Evolutionary conservation across 345 rosid species (phyloP), one percentile per base, ranked within the genome.

Genomic region (Linum lewisii): DNA sequence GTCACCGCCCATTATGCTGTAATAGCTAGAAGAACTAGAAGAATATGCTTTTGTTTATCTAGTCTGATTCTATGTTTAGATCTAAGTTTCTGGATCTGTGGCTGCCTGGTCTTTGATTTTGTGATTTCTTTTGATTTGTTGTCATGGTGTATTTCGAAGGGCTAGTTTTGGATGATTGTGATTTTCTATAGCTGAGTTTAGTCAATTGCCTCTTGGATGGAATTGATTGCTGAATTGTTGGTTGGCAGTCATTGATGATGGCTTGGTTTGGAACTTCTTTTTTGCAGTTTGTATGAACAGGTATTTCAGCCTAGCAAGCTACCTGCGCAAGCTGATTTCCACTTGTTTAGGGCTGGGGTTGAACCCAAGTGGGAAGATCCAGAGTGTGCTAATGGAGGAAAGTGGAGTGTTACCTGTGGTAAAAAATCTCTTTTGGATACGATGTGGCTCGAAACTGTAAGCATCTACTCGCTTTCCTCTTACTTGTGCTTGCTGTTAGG

Each of bases 321-420:
- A 66, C 70, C 79, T 21, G 69, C 36, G 21, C 75, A 69, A 66
- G 86, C 86, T 47, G 96, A 92, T 63, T 81, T 88, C 69, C 98
- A 92, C 72, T 66, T 92, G 77, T 92, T 92, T 66, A 84, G 75
- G 85, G 85, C 70, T 69, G 98, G 96, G 25, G 59, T 92, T 71
- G 96, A 88, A 63, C 98, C 98, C 11, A 92, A 88, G 63, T 92
- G 96, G 98, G 98, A 92, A 77, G 98, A 92, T 79, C 95, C 95
- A 0, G 95, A 81, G 75, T 86, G 95, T 72, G 90, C 95, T 52
- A 61, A 75, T 75, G 96, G 98, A 34, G 98, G 98, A 25, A 92
- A 88, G 73, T 92, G 98, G 98, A 67, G 92, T 36, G 78, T 88
- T 64, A 57, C 76, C 21, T 58, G 67, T 63, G 66, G 59, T 69